A percentile compares a stretch with the other conserved stretches of the same genome.
Evolutionary conservation across 208 protist species (phyloP).

Genomic region (Balamuthia mandrillaris): DNA sequence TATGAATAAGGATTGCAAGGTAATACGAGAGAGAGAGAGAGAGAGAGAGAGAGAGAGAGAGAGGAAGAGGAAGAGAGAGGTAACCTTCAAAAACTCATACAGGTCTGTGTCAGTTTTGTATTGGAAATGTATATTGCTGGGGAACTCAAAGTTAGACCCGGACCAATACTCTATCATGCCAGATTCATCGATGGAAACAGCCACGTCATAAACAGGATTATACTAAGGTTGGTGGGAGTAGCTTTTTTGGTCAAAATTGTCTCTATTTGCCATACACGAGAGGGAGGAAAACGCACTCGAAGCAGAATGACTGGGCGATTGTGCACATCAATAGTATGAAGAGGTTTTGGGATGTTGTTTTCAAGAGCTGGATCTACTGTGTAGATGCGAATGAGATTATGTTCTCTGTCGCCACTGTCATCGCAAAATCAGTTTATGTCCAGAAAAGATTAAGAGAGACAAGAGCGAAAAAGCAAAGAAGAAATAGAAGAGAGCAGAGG

Average conservation of each 20-base stretch:
- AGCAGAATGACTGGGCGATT: neutral
- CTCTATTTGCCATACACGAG: no score
- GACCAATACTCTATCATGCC: slow-evolving; percentile 80
- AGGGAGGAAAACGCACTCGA: no score
- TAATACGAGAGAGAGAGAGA: slow-evolving; percentile 12
- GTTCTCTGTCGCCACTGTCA: no score
- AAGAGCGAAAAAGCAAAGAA: no score
- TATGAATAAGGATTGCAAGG: slow-evolving; percentile 19
- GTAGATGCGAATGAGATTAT: neutral
- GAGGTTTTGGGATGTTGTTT: neutral
- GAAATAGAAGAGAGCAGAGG: no score
- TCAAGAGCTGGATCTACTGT: neutral
- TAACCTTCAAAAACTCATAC: slow-evolving; percentile 73
- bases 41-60: neutral
- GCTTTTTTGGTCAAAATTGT: no score
- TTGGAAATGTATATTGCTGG: slow-evolving; percentile 50
- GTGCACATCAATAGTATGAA: neutral
- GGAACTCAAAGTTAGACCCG: slow-evolving; percentile 20
- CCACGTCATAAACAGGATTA: slow-evolving; percentile 51
- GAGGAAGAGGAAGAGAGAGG: neutral
- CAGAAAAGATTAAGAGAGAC: no score
- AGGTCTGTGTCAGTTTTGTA: slow-evolving; percentile 83
- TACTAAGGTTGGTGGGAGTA: no score
- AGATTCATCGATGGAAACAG: slow-evolving; percentile 58
- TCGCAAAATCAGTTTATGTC: no score